phyloP scores from a whole-genome alignment of 2,329 filamentous ascomycete genomes.

The Gnomoniopsis sp. region DNA sequence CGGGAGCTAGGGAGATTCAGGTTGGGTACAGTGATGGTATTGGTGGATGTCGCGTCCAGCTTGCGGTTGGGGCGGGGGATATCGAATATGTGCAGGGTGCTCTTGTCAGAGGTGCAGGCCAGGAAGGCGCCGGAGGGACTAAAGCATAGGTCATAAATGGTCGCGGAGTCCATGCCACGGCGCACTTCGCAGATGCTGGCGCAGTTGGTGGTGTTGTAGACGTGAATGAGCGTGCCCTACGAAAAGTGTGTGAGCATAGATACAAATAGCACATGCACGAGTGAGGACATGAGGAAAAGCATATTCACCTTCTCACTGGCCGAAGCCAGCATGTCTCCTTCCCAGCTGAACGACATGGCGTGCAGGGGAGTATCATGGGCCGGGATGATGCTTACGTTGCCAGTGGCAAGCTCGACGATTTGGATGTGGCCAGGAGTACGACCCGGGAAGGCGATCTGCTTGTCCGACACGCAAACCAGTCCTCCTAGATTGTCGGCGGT shows the following conservation, averaged over 20 bases:
- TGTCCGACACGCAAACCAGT: conserved; percentile 72
- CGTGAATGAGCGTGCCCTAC: conserved; percentile 79
- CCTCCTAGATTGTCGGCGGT: conserved; percentile 83
- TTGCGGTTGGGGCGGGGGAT: conserved; percentile 57
- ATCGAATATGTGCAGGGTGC: conserved; percentile 91
- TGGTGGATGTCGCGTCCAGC: conserved; percentile 17
- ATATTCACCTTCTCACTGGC: conserved; percentile 71
- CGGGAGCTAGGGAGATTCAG: conserved; percentile 17
- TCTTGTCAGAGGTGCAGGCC: conserved; percentile 94
- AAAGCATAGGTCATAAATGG: conserved; percentile 84
- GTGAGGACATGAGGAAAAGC: background rate
- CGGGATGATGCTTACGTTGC: conserved; percentile 88
- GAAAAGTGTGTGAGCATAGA: background rate
- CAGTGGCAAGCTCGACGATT: conserved; percentile 72
- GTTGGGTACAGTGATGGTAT: conserved; percentile 15
- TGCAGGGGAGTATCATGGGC: conserved; percentile 79
- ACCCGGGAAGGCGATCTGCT: conserved; percentile 80
- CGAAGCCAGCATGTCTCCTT: conserved; percentile 80
- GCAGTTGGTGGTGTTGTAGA: conserved; percentile 78
- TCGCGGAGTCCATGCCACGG: conserved; percentile 82
- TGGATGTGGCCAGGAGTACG: conserved; percentile 85
- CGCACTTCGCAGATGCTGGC: conserved; percentile 81
- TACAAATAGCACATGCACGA: no score
- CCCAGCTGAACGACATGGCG: conserved; percentile 74
- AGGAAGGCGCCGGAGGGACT: conserved; percentile 76